These are phyloP conservation scores for Penicillium oxalicum DNA, from an alignment of 2,329 filamentous ascomycete genomes.

Conservation along the genomic window DNA sequence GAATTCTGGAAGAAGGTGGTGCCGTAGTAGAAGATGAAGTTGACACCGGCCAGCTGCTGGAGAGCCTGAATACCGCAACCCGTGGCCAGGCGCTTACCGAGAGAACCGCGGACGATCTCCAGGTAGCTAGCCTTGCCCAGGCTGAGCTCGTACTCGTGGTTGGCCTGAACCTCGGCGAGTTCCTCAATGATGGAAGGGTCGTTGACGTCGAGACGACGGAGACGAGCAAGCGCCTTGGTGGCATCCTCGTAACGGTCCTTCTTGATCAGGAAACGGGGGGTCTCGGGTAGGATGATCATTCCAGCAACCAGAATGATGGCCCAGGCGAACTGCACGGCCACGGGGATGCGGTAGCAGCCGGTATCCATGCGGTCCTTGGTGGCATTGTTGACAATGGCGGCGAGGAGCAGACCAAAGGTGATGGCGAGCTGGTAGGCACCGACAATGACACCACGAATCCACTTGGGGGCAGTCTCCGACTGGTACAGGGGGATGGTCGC, in stretches of 20 bases:
- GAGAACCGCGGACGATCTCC: constrained; percentile 30
- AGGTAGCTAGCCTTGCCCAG: constrained; percentile 34
- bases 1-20: constrained; percentile 38
- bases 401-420: constrained; percentile 68
- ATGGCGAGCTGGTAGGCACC: constrained; percentile 76
- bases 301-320: constrained; percentile 66
- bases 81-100: constrained; percentile 37
- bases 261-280: constrained; percentile 78
- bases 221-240: constrained; percentile 54
- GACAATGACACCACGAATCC: constrained; percentile 70
- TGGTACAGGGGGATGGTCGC: constrained; percentile 68
- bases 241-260: constrained; percentile 62
- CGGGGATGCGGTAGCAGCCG: constrained; percentile 70
- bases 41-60: constrained; percentile 39
- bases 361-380: constrained; percentile 58
- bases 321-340: constrained; percentile 73
- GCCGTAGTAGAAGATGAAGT: constrained; percentile 42
- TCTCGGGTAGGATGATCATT: constrained; percentile 71
- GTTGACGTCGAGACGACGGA: constrained; percentile 62
- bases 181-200: constrained; percentile 70
- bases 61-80: constrained; percentile 36
- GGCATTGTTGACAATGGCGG: constrained; percentile 65
- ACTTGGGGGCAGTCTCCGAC: constrained; percentile 67
- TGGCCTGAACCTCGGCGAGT: constrained; percentile 77
- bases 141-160: constrained; percentile 72